Percentiles rank a stretch among this genome's conserved stretches.
phyloP scores from a whole-genome alignment of 2,329 filamentous ascomycete genomes.

The Plenodomus lindquistii region DNA sequence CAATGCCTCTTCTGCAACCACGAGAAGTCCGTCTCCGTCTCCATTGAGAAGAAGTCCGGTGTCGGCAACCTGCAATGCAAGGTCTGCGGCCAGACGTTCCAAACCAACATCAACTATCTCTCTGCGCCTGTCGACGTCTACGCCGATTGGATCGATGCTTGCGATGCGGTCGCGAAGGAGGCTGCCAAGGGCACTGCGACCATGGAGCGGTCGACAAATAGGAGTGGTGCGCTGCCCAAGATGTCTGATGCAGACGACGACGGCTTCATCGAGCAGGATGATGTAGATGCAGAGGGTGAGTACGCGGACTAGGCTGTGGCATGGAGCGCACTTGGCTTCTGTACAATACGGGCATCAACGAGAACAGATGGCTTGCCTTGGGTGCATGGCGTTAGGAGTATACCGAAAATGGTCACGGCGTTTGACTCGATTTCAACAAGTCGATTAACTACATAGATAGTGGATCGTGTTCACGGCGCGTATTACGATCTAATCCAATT shows the following conservation, averaged over 20 bases:
- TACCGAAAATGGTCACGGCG: conserved; percentile 8
- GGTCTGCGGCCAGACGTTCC: conserved; percentile 90
- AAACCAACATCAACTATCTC: conserved; percentile 90
- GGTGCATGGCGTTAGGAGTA: conserved; percentile 11
- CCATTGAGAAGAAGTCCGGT: conserved; percentile 90
- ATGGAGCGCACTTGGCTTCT: neutral
- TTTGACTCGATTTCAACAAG: neutral
- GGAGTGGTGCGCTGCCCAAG: conserved; percentile 28
- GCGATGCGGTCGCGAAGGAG: conserved; percentile 71
- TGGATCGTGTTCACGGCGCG: neutral
- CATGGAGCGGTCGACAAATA: conserved; percentile 27
- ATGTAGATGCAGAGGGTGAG: conserved; percentile 45
- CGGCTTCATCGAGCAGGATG: conserved; percentile 46
- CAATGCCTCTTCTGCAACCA: conserved; percentile 98
- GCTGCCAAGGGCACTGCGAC: conserved; percentile 49
- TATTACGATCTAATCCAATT: neutral
- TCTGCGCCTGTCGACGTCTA: conserved; percentile 94
- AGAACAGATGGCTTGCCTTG: neutral
- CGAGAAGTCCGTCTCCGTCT: conserved; percentile 87
- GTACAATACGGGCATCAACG: neutral
- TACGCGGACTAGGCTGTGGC: conserved; percentile 26
- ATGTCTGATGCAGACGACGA: conserved; percentile 38
- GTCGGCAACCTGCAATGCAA: conserved; percentile 87
- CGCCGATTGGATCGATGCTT: conserved; percentile 98
- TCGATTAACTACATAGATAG: neutral